phyloP scores from a whole-genome alignment of 495 filamentous ascomycete species.

The Xylaria curta region DNA sequence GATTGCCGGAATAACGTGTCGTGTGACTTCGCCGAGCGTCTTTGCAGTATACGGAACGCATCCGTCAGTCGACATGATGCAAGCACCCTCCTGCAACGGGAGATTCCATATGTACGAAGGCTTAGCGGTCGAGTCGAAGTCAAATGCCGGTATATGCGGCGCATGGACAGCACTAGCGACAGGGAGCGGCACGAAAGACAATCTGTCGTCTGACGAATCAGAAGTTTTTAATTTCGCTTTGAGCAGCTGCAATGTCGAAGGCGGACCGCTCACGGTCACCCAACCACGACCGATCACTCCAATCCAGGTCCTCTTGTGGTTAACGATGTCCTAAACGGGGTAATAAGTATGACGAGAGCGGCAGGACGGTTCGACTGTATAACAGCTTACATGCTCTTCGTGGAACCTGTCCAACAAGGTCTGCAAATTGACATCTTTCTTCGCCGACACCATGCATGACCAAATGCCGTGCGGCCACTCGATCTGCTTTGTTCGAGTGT shows the following conservation, averaged over 20 bases:
- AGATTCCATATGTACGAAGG: constrained; percentile 25
- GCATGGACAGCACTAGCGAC: constrained; percentile 28
- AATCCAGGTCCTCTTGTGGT: constrained; percentile 25
- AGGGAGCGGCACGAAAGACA: constrained; percentile 15
- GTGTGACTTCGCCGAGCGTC: constrained; percentile 26
- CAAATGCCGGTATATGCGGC: constrained; percentile 22
- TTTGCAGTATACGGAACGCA: constrained; percentile 20
- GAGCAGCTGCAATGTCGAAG: constrained; percentile 22
- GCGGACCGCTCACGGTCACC: constrained; percentile 28
- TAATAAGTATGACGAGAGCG: constrained; percentile 5
- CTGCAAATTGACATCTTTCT: constrained; percentile 10
- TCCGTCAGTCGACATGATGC: constrained; percentile 27
- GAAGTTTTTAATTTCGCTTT: background rate
- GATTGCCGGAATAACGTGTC: constrained; percentile 18
- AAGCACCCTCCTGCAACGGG: constrained; percentile 23
- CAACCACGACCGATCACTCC: constrained; percentile 23
- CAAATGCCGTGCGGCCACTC: constrained; percentile 23
- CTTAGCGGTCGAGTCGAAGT: constrained; percentile 21
- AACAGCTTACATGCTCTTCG: constrained; percentile 20
- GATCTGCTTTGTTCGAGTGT: constrained; percentile 23
- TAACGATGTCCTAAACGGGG: constrained; percentile 5
- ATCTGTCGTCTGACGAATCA: too few species aligned
- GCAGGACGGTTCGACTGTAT: background rate
- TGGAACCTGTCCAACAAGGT: constrained; percentile 26
- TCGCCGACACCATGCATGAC: constrained; percentile 21